phyloP scores from a whole-genome alignment of 192 early-diverging fungal genomes.

The Ambispora gerdemannii region DNA sequence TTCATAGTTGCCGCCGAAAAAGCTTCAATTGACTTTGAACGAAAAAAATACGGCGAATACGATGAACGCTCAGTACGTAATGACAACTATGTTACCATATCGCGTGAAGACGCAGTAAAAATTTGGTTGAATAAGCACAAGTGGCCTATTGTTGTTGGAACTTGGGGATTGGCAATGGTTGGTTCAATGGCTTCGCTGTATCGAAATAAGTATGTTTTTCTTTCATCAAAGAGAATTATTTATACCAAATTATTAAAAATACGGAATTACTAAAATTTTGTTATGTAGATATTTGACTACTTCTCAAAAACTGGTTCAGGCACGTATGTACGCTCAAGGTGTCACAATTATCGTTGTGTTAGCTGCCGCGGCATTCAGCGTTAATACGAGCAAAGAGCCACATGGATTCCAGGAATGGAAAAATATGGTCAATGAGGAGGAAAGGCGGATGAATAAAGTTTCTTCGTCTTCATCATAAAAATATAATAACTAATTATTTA shows the following conservation, averaged over 20 bases:
- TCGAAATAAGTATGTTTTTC: constrained; percentile 30
- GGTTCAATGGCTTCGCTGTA: constrained; percentile 41
- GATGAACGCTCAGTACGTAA: neutral
- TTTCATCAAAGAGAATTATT: too few relatives aligned
- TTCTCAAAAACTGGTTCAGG: constrained; percentile 67
- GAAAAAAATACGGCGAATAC: constrained; percentile 34
- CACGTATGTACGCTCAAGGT: constrained; percentile 69
- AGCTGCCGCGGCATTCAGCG: constrained; percentile 54
- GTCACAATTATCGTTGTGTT: constrained; percentile 60
- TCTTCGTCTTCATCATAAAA: too few relatives aligned
- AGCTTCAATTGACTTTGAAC: constrained; percentile 36
- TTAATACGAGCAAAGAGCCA: constrained; percentile 20
- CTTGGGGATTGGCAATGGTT: constrained; percentile 42
- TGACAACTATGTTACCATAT: neutral
- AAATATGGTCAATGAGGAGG: constrained; percentile 18
- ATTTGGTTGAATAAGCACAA: constrained; percentile 37
- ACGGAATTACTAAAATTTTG: too few relatives aligned
- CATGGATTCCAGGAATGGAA: constrained; percentile 8
- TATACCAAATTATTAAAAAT: too few relatives aligned
- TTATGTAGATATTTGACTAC: constrained; percentile 43
- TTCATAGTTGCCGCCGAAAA: constrained; percentile 38
- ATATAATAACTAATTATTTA: too few relatives aligned
- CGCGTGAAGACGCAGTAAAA: constrained; percentile 18
- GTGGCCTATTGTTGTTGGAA: constrained; percentile 42
- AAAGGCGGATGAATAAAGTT: constrained; percentile 11